Percentiles rank a stretch among this genome's conserved stretches.
Conservation (phyloP, 345 rosid genomes). For the Viola odorata region DNA sequence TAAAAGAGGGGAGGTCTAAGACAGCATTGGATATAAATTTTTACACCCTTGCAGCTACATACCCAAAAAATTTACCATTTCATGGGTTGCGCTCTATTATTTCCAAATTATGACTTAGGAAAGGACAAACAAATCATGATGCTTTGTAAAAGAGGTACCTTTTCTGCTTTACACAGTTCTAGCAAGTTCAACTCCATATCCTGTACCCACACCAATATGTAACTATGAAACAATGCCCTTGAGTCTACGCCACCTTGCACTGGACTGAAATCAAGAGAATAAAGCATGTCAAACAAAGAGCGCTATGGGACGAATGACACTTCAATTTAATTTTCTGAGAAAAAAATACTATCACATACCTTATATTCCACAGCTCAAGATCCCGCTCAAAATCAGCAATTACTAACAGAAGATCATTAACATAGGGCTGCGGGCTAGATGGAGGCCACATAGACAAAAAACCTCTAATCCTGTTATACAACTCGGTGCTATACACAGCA, state of each 20-base stretch:
- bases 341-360: constrained; percentile 13
- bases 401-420: constrained; percentile 26
- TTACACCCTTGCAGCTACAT: not conserved
- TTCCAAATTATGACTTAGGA: no score
- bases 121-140: no score
- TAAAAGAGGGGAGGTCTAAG: no score
- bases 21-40: no score
- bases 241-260: constrained; percentile 29
- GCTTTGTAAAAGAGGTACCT: constrained; percentile 8
- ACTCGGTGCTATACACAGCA: constrained; percentile 28
- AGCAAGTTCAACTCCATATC: constrained; percentile 30
- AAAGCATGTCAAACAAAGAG: constrained; percentile 5
- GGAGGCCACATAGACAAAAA: constrained; percentile 31
- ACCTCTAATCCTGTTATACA: constrained; percentile 22
- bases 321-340: no score
- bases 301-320: not conserved
- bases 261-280: constrained; percentile 15
- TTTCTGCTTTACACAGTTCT: constrained; percentile 29
- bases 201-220: constrained; percentile 34
- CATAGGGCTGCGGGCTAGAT: constrained; percentile 27
- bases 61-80: not conserved
- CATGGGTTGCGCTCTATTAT: not conserved
- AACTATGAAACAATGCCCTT: constrained; percentile 23
- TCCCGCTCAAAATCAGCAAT: constrained; percentile 26
- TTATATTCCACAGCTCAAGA: constrained; percentile 24